Evolutionary conservation across 2,329 filamentous ascomycete species (phyloP).

Genomic region (Magnaporthales sp.): DNA sequence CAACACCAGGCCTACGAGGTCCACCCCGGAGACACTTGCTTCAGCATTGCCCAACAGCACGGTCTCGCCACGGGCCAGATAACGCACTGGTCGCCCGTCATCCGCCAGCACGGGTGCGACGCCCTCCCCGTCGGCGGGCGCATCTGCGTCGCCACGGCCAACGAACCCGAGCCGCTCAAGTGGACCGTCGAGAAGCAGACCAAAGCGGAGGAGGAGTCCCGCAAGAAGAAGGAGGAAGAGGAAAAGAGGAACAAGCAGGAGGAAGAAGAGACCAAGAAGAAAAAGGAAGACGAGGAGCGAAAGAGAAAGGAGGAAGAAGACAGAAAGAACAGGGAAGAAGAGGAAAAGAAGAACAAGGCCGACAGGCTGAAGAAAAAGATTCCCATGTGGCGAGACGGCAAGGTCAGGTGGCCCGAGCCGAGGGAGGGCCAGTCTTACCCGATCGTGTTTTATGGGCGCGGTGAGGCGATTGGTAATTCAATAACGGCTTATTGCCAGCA

Average conservation of each 20-base stretch:
- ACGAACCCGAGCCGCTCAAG: not conserved
- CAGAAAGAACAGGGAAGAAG: not conserved
- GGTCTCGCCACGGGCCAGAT: not conserved
- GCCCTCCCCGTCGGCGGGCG: not conserved
- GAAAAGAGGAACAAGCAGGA: not conserved
- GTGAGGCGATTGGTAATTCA: not conserved
- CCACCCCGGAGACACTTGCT: not conserved
- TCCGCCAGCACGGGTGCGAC: not conserved
- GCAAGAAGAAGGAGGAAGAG: not conserved
- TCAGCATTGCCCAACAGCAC: not conserved
- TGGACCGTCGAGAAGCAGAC: not conserved
- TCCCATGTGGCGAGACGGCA: not conserved
- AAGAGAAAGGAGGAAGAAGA: not conserved
- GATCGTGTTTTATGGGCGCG: not conserved
- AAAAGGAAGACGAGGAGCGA: not conserved
- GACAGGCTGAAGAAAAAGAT: not conserved
- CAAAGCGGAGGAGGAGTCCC: not conserved
- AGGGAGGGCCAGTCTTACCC: not conserved
- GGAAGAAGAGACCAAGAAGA: not conserved
- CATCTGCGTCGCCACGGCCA: not conserved
- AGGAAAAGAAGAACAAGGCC: not conserved
- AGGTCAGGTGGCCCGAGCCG: not conserved
- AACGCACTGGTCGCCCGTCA: not conserved
- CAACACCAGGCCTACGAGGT: not conserved
- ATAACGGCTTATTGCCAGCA: not conserved